phyloP scores from a whole-genome alignment of 306 rosid genomes.

The Inga laurina region DNA sequence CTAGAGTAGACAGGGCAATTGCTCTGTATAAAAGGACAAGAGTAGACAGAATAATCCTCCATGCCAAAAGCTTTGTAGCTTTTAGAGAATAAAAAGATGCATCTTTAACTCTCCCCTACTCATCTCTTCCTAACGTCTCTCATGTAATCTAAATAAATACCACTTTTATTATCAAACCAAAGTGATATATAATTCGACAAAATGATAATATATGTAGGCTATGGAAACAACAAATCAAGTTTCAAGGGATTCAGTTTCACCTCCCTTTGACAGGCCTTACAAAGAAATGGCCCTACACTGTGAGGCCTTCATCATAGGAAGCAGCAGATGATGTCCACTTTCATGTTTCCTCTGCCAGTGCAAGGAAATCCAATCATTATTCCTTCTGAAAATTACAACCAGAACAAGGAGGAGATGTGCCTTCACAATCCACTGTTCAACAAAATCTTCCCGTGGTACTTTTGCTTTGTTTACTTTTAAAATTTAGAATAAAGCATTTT shows the following conservation, averaged over 20 bases:
- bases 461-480: slow-evolving; percentile 17
- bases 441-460: slow-evolving; percentile 49
- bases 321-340: slow-evolving; percentile 66
- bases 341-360: slow-evolving; percentile 43
- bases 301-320: slow-evolving; percentile 70
- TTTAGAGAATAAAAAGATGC: neutral
- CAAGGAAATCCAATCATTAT: slow-evolving; percentile 42
- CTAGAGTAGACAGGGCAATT: neutral
- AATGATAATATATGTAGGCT: slow-evolving; percentile 49
- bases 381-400: slow-evolving; percentile 38
- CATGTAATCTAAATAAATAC: neutral
- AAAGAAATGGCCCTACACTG: slow-evolving; percentile 86
- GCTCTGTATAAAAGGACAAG: neutral
- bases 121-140: neutral
- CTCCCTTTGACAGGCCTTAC: slow-evolving; percentile 68
- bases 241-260: slow-evolving; percentile 67
- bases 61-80: neutral
- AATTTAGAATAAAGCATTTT: slow-evolving; percentile 9
- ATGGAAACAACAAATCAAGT: slow-evolving; percentile 61
- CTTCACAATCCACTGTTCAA: slow-evolving; percentile 36
- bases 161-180: neutral
- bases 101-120: neutral
- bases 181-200: neutral
- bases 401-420: slow-evolving; percentile 34
- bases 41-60: neutral